These are phyloP conservation scores for Funneliformis caledonium DNA, from an alignment of 371 early-diverging fungal species.

Conservation along the genomic window DNA sequence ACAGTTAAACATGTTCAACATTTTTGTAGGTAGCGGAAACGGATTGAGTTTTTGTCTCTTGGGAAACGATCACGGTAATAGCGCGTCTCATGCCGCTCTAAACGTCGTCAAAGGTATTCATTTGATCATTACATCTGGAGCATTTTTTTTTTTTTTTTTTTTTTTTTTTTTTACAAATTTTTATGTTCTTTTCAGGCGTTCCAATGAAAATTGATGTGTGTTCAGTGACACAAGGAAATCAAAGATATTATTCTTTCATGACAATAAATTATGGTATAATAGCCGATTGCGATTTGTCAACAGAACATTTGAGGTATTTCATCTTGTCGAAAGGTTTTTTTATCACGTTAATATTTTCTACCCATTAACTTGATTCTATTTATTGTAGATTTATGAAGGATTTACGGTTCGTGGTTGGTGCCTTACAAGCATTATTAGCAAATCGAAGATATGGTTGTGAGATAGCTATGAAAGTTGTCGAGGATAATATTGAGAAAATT, in stretches of 20 bases:
- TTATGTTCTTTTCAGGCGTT: slow-evolving; percentile 40
- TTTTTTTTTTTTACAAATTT: neutral
- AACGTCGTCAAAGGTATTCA: slow-evolving; percentile 61
- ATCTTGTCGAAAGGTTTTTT: neutral
- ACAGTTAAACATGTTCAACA: neutral
- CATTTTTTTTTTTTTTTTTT: neutral
- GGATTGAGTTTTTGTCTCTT: slow-evolving; percentile 58
- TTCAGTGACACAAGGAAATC: slow-evolving; percentile 59
- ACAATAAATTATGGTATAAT: slow-evolving; percentile 69
- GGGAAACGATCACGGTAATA: slow-evolving; percentile 60
- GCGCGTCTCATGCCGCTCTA: slow-evolving; percentile 56
- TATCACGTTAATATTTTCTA: neutral
- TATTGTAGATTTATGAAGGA: slow-evolving; percentile 63
- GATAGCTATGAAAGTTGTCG: slow-evolving; percentile 55
- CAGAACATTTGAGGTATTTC: slow-evolving; percentile 58
- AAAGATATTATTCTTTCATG: slow-evolving; percentile 61
- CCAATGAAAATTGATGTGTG: slow-evolving; percentile 63
- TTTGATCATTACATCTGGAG: neutral
- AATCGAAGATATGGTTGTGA: slow-evolving; percentile 53
- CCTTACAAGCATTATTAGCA: slow-evolving; percentile 57
- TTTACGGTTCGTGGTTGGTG: slow-evolving; percentile 55
- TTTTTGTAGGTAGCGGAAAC: slow-evolving; percentile 55
- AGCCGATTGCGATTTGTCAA: slow-evolving; percentile 65
- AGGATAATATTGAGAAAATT: slow-evolving; percentile 55
- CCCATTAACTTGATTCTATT: neutral